Evolutionary conservation across 129 eudicot genomes (phyloP), one percentile per base, ranked within the genome.

Genomic region (Glebionis coronaria): DNA sequence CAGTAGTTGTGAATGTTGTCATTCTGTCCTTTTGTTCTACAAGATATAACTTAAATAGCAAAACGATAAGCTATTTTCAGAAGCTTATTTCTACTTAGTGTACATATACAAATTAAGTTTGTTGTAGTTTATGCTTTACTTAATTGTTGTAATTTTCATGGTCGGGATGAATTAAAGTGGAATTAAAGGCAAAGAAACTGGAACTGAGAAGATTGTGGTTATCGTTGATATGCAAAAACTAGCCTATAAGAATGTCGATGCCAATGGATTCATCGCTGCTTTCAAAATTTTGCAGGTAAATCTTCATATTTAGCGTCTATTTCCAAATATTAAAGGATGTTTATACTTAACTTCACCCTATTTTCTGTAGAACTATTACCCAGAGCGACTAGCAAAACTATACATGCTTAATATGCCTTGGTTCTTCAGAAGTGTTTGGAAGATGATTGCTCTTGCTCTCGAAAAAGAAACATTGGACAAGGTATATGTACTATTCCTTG

Each of bases 261-360:
- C 67, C 44, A 81, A 77, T 42, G 84, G 79, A 0, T 44, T 79
- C 0, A 82, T 82, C 58, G 62, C 84, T 21, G 82, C 79, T 44
- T 82, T 82, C 72, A 84, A 82, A 56, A 75, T 82, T 65, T 76
- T 80, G 61, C 89, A 84, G 76, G 89, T 84, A 70, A 67, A 35
- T 35, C 42, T 35, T 9, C 42, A 35, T 35, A 35, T 35, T 6
- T 35, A 35, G 42, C 10, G 42, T 35, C 7, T 35, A 9, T 7
- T 35, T 35, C 42, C 6, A 35, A 35, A 35, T 35, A 35, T 35
- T 35, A 9, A 35, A 35, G 42, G 42, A 35, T 35, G 1, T 35
- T 9, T 35, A 35, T 35, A 35, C 42, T 35, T 35, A 35, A 35
- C 2, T 6, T 35, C 7, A 35, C 7, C 42, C 6, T 16, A 49